Base-by-base conservation (phyloP, 139 green algal species). In the Protoeuglena noctilucae region DNA sequence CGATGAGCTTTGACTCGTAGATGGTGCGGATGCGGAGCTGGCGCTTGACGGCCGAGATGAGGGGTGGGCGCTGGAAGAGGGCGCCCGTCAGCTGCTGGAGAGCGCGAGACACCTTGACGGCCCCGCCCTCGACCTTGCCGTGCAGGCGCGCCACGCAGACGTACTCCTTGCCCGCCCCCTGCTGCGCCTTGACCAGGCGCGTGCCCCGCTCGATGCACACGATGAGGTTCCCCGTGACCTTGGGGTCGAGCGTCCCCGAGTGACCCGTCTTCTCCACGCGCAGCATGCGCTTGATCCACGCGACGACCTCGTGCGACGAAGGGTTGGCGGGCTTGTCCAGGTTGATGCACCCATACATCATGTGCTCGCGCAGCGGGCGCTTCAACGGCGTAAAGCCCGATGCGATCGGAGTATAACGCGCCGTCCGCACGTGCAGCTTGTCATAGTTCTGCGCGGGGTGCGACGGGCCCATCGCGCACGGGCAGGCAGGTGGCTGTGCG, bases 191-290 rank as follows among this genome's bases (percentile, higher is more conserved):
- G 16, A 96, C 91, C n/a, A 98, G 78, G 39, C 88, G 73, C 18
- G 91, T 98, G 5, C 89, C 91, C n/a, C 91, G 74, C 57, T 98
- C 88, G 26, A 97, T 78, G 48, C 91, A 98, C 19, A 98, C 88
- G 51, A 98, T 94, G 6, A 98, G 78, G 60, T 84, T 92, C 57
- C 91, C 91, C 22, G 90, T 55, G 28, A 78, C 79, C 68, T 97
- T 97, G 50, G 89, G 89, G 55, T 97, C 89, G 2, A 97, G 74
- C 3, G 89, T 97, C 29, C 89, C 89, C 25, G 72, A 88, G 74
- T 98, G 91, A 3, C 91, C 91, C 1, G 91, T 98, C 73, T 98
- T 98, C 54, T 98, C 89, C 14, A 94, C 82, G n/a, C 91, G 73
- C 31, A 98, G 73, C 30, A 98, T 96, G 51, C 91, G 85, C 43